Base-by-base conservation (phyloP, 495 filamentous ascomycete species). In the Penicillium psychrofluorescens region DNA sequence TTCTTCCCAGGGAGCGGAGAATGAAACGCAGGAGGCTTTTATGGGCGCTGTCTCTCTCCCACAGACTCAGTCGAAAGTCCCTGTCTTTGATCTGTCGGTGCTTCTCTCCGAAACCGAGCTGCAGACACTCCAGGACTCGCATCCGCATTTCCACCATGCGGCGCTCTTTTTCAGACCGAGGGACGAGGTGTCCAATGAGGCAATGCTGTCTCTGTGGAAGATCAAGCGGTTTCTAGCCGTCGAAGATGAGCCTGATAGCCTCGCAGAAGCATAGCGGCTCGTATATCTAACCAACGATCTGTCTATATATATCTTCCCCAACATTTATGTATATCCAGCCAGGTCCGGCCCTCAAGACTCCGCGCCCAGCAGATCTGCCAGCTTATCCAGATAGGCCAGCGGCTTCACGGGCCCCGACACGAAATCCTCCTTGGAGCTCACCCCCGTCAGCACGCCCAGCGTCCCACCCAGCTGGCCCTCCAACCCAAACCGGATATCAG, bases 401-500 rank as follows among this genome's bases (percentile, higher is more conserved):
- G 91, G 91, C 41, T 83, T 76, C 2, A 83, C 80, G 29, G 77
- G 69, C 0, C 72, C 77, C 53, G 86, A 74, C 67, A 90, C 86
- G 50, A 97, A 85, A 34, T 84, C 81, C 46, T 84, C 80, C 67
- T 85, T 84, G 52, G 79, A 85, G 45, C 71, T 82, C 15, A 99
- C 91, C 8, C 92, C 92, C 1, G 92, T 96, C 65, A 96, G 66
- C 11, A 99, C 92, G 13, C 79, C 86, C 51, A 99, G 64, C 12
- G 92, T 99, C 1, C 92, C 92, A 4, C 92, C 92, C 31, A 99
- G 70, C 42, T 83, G 79, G 0, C 91, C 92, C 62, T 97, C 86
- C 48, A 95, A 72, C 9, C 92, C 92, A 64, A 99, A 99, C 53
- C 83, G 79, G 53, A 99, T 96, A 72, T 99, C 92, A 1, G 92